Conservation (phyloP, 768 basidiomycete genomes). For the Kwoniella dejecticola region DNA sequence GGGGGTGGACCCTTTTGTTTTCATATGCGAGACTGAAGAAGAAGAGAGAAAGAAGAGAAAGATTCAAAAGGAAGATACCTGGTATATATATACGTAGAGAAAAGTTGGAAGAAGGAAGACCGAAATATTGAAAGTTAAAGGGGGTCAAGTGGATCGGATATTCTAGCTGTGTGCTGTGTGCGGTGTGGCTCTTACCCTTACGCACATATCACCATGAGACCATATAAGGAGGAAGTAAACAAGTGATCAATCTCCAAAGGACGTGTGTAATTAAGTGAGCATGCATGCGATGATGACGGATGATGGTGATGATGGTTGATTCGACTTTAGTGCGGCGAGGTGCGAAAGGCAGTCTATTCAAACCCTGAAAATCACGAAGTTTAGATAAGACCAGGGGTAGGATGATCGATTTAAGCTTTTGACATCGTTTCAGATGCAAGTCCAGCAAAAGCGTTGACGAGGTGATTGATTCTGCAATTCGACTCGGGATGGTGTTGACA, state of each 20-base stretch:
- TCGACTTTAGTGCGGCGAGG: not conserved
- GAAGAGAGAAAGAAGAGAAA: too few species aligned
- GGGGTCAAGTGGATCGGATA: not conserved
- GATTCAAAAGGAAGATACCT: too few species aligned
- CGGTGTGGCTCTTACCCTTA: not conserved
- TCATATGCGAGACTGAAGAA: too few species aligned
- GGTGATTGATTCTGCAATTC: too few species aligned
- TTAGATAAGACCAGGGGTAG: constrained; percentile 7
- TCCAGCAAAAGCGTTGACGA: not conserved
- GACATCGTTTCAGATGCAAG: too few species aligned
- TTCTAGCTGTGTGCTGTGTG: not conserved
- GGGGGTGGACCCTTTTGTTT: too few species aligned
- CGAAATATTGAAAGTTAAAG: not conserved
- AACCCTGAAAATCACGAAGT: not conserved
- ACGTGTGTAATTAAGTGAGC: not conserved
- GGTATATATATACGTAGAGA: not conserved
- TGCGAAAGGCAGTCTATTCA: not conserved
- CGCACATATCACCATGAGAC: constrained; percentile 4
- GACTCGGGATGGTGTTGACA: too few species aligned
- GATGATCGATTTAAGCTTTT: too few species aligned
- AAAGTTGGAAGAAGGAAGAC: not conserved
- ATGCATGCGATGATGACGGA: not conserved
- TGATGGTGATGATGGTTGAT: not conserved
- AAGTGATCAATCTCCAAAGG: too few species aligned
- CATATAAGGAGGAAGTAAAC: too few species aligned